Conservation (phyloP, 495 filamentous ascomycete genomes). For the Annulohypoxylon maeteangense region DNA sequence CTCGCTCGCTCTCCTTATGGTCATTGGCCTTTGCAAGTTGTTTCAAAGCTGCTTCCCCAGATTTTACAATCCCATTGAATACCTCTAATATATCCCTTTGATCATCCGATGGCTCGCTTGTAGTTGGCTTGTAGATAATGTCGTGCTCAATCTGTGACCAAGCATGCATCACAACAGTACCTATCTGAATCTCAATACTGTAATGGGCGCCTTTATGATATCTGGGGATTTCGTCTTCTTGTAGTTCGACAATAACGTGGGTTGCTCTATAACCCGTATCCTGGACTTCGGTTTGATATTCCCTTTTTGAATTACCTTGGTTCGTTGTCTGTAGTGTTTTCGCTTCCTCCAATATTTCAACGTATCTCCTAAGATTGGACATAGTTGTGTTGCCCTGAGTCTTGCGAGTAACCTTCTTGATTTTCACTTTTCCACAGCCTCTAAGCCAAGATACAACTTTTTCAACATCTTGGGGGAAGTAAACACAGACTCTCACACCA, state of each 20-base stretch:
- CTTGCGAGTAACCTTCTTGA: neutral
- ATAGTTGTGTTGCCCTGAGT: neutral
- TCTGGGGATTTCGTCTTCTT: slow-evolving; percentile 1
- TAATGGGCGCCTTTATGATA: neutral
- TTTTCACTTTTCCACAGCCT: neutral
- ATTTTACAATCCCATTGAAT: neutral
- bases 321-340: too few species aligned
- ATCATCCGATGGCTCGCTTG: neutral
- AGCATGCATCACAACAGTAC: slow-evolving; percentile 1
- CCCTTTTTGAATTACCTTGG: neutral
- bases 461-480: neutral
- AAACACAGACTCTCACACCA: neutral
- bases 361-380: neutral
- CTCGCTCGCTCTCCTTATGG: neutral
- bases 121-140: neutral
- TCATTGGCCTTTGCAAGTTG: slow-evolving; percentile 1
- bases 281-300: neutral
- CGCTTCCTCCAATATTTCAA: neutral
- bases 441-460: neutral
- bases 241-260: slow-evolving; percentile 1
- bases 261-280: neutral
- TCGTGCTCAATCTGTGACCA: slow-evolving; percentile 14
- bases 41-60: neutral
- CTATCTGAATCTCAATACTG: slow-evolving; percentile 7
- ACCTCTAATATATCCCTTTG: neutral